Percentiles rank a stretch among this genome's conserved stretches.
Conservation (phyloP, 139 green algal genomes). For the Chlorella sp. region DNA sequence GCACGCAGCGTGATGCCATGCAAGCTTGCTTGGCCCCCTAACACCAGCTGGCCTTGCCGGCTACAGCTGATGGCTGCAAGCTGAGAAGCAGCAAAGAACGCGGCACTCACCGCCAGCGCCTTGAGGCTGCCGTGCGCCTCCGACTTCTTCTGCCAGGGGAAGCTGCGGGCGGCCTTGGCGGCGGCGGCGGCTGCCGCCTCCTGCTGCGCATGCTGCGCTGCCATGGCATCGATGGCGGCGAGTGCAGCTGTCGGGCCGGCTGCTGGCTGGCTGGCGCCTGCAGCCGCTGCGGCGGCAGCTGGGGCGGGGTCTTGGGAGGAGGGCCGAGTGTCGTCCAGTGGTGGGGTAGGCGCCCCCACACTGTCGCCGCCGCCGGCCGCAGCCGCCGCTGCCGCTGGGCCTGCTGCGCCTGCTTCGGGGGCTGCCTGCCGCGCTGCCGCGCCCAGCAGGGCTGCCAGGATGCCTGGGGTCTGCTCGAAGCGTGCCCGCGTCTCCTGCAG, state of each 20-base stretch:
- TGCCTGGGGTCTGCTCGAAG: constrained; percentile 13
- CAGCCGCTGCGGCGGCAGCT: neutral
- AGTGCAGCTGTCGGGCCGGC: neutral
- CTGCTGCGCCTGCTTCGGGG: neutral
- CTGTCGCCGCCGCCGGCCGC: neutral
- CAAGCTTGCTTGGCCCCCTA: too few species aligned
- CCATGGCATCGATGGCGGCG: constrained; percentile 1
- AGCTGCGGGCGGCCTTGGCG: neutral
- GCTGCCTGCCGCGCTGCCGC: neutral
- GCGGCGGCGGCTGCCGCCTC: neutral
- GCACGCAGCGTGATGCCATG: too few species aligned
- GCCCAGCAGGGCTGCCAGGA: constrained; percentile 15
- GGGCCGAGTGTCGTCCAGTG: neutral
- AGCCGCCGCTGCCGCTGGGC: neutral
- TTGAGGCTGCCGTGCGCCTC: constrained; percentile 1
- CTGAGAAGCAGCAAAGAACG: neutral
- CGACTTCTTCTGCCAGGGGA: constrained; percentile 14
- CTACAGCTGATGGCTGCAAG: too few species aligned
- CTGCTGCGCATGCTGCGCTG: neutral
- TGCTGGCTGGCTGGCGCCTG: neutral
- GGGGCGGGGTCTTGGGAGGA: neutral
- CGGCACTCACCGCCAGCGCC: neutral
- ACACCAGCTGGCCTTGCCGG: too few species aligned
- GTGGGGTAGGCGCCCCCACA: neutral
- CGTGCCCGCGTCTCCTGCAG: neutral